Evolutionary conservation across 257 asterid genomes (phyloP).

Genomic region (Osmanthus fragrans): DNA sequence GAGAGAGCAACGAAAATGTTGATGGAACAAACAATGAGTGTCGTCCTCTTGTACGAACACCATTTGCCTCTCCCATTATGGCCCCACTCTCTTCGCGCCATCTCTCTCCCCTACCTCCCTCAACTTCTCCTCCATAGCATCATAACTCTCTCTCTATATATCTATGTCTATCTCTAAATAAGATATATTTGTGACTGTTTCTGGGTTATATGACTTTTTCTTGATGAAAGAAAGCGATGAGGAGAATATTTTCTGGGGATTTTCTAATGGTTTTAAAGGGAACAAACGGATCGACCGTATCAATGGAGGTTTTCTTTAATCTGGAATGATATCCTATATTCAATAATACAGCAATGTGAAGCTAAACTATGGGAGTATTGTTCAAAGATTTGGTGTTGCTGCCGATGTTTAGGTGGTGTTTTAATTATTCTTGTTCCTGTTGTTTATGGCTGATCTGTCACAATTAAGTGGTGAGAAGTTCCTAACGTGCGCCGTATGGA

Average conservation of each 20-base stretch:
- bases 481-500: not conserved
- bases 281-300: not conserved
- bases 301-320: not conserved
- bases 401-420: not conserved
- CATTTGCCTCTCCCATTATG: slow-evolving; percentile 55
- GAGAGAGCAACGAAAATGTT: slow-evolving; percentile 73
- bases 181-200: not conserved
- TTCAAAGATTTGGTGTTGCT: not conserved
- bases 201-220: not conserved
- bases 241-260: not conserved
- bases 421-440: not conserved
- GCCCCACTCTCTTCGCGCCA: slow-evolving; percentile 85
- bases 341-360: not conserved
- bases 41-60: slow-evolving; percentile 77
- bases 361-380: not conserved
- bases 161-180: not conserved
- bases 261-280: not conserved
- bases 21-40: slow-evolving; percentile 61
- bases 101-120: slow-evolving; percentile 24
- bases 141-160: slow-evolving; percentile 31
- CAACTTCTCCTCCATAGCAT: slow-evolving; percentile 52
- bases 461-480: not conserved
- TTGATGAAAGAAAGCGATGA: not conserved
- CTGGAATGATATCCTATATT: not conserved
- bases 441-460: not conserved